Conservation (phyloP, 768 basidiomycete genomes). For the Agaricus sinodeliciosus region DNA sequence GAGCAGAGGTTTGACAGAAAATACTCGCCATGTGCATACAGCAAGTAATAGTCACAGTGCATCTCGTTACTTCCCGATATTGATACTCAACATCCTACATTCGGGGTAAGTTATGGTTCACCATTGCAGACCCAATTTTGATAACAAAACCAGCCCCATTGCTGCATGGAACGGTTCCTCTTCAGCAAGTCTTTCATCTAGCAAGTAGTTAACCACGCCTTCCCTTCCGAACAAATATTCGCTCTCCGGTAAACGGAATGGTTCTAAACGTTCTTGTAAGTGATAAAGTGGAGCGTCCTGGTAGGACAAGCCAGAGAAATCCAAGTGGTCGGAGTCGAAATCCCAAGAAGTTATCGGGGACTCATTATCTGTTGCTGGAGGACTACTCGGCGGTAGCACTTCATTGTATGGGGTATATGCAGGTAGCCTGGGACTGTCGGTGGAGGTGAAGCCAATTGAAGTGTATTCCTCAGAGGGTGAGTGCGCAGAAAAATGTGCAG, state of each 20-base stretch:
- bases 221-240: slow-evolving; percentile 13
- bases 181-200: slow-evolving; percentile 26
- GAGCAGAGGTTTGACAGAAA: too few relatives aligned
- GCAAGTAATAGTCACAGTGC: too few relatives aligned
- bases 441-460: not conserved
- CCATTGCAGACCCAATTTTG: slow-evolving; percentile 31
- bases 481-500: not conserved
- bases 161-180: slow-evolving; percentile 40
- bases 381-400: not conserved
- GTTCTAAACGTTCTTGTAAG: slow-evolving; percentile 24
- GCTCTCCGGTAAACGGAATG: slow-evolving; percentile 18
- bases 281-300: slow-evolving; percentile 17
- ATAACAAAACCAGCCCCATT: slow-evolving; percentile 38
- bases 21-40: too few relatives aligned
- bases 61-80: too few relatives aligned
- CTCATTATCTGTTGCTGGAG: not conserved
- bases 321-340: not conserved
- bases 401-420: not conserved
- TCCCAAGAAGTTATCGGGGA: slow-evolving; percentile 7
- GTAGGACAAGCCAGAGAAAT: slow-evolving; percentile 8
- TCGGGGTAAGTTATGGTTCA: not conserved
- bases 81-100: too few relatives aligned
- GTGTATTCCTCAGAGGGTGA: not conserved
- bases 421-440: not conserved
- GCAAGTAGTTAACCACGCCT: slow-evolving; percentile 23